Conservation (phyloP, 805 yeast genomes). For the Barnettozyma pratensis region DNA sequence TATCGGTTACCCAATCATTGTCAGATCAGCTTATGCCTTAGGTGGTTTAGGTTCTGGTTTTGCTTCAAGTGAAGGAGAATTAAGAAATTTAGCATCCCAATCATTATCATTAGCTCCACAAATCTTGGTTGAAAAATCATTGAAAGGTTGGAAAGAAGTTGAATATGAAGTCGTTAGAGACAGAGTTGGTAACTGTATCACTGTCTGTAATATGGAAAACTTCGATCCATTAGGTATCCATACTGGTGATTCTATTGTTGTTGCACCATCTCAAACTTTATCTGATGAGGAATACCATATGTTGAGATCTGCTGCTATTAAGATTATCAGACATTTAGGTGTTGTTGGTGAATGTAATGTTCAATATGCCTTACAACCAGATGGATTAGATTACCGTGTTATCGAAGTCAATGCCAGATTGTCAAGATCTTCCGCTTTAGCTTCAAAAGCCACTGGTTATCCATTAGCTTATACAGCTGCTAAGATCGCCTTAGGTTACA, state of each 20-base stretch:
- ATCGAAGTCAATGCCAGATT: constrained; percentile 97
- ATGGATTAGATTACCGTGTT: constrained; percentile 91
- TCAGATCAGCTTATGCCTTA: constrained; percentile 93
- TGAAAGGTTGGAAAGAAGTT: constrained; percentile 99
- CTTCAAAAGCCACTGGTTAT: constrained; percentile 98
- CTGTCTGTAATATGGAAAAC: constrained; percentile 99
- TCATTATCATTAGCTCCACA: constrained; percentile 90
- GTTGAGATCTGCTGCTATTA: constrained; percentile 96
- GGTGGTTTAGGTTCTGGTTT: constrained; percentile 99
- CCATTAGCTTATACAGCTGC: constrained; percentile 99
- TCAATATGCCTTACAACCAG: constrained; percentile 94
- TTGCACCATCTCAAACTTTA: constrained; percentile 96
- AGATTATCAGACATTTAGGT: constrained; percentile 95
- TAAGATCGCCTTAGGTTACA: constrained; percentile 90
- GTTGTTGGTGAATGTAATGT: constrained; percentile 99
- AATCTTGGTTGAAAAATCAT: constrained; percentile 90
- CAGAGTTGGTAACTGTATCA: constrained; percentile 92
- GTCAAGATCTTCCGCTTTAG: constrained; percentile 95
- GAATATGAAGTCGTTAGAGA: constrained; percentile 98
- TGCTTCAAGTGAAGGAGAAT: constrained; percentile 78
- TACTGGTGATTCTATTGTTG: constrained; percentile 98
- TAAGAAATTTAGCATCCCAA: constrained; percentile 82
- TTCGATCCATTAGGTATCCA: constrained; percentile 97
- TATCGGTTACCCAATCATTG: constrained; percentile 94
- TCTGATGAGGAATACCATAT: constrained; percentile 97